A percentile compares a stretch with the other conserved stretches of the same genome.
These are phyloP conservation scores for Colletotrichum filicis DNA, from an alignment of 2,329 filamentous ascomycete species.

Conservation along the genomic window DNA sequence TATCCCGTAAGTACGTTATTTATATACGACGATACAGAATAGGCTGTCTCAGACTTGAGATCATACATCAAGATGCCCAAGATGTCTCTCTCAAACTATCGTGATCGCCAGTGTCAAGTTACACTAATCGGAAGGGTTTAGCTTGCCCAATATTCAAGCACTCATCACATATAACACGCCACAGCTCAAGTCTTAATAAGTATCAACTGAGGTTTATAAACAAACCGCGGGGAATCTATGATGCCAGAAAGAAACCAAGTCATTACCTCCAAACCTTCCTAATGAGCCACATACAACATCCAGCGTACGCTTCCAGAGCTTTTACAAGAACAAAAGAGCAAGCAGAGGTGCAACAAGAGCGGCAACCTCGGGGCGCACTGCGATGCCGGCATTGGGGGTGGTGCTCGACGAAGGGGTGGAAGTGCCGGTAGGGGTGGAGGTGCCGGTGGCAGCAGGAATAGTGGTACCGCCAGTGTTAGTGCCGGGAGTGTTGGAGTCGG, in stretches of 20 bases:
- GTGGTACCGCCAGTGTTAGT: conserved; percentile 48
- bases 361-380: conserved; percentile 27
- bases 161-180: not conserved
- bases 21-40: no score
- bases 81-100: no score
- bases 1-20: no score
- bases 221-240: conserved; percentile 32
- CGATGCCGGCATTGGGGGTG: conserved; percentile 38
- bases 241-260: conserved; percentile 30
- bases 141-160: not conserved
- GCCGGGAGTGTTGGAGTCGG: conserved; percentile 58
- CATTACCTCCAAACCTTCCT: conserved; percentile 25
- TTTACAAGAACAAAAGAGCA: conserved; percentile 35
- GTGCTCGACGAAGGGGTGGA: conserved; percentile 40
- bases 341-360: conserved; percentile 30
- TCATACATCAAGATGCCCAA: no score
- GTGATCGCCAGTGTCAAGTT: not conserved
- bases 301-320: not conserved
- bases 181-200: not conserved
- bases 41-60: no score
- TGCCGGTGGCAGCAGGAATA: conserved; percentile 11
- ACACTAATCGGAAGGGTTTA: not conserved
- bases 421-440: conserved; percentile 31
- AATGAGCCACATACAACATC: conserved; percentile 13
- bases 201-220: conserved; percentile 26